Evolutionary conservation across 2,329 filamentous ascomycete species (phyloP).

Genomic region (Aspergillus alliaceus): DNA sequence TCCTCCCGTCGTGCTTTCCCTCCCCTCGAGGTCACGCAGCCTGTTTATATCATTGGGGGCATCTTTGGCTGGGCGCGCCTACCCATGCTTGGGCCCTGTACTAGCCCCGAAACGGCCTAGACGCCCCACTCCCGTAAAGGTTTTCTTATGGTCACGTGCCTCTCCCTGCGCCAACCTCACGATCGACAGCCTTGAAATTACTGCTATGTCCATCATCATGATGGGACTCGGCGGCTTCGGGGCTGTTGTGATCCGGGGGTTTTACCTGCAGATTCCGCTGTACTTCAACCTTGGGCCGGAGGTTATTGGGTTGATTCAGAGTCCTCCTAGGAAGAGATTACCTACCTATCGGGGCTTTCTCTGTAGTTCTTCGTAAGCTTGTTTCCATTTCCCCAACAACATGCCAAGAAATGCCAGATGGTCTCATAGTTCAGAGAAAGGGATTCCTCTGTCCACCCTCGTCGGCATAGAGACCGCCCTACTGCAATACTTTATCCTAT

Average conservation of each 20-base stretch:
- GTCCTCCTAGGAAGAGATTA: not conserved
- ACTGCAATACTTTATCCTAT: not conserved
- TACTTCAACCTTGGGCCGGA: not conserved
- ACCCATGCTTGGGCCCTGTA: conserved; percentile 40
- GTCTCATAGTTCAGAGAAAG: conserved; percentile 18
- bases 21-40: conserved; percentile 44
- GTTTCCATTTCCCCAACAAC: conserved; percentile 11
- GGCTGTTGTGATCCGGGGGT: not conserved
- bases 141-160: conserved; percentile 31
- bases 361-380: conserved; percentile 8
- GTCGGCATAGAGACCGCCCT: not conserved
- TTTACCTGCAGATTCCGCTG: not conserved
- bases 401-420: conserved; percentile 40
- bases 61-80: conserved; percentile 39
- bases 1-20: conserved; percentile 11
- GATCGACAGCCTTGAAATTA: conserved; percentile 14
- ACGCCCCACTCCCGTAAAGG: conserved; percentile 23
- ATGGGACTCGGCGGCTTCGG: not conserved
- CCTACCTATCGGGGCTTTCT: not conserved
- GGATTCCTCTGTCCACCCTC: conserved; percentile 6
- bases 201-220: conserved; percentile 2
- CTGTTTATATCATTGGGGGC: conserved; percentile 50
- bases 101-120: conserved; percentile 33
- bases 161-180: conserved; percentile 8
- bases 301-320: not conserved